Percentiles rank a stretch among this genome's conserved stretches.
These are phyloP conservation scores for Cystofilobasidium bisporidii DNA, from an alignment of 768 basidiomycete genomes.

Conservation along the genomic window DNA sequence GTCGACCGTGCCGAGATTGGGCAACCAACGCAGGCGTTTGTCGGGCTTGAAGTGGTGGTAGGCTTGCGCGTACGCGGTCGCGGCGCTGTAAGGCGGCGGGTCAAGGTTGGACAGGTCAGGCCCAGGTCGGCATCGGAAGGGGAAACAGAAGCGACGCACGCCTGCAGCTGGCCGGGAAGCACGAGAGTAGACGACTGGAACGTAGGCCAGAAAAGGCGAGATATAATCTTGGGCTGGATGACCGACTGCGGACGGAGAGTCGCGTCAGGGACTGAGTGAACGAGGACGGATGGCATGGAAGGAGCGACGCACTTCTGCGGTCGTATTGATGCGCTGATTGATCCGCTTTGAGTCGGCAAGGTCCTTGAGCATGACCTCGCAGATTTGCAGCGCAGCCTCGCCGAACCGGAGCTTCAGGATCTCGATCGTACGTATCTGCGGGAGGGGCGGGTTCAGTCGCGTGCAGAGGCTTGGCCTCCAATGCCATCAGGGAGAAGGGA, in stretches of 20 bases:
- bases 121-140: neutral
- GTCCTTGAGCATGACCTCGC: slow-evolving; percentile 97
- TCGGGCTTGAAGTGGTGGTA: slow-evolving; percentile 83
- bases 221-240: slow-evolving; percentile 82
- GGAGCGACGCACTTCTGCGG: slow-evolving; percentile 49
- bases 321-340: slow-evolving; percentile 75
- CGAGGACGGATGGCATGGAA: neutral
- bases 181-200: slow-evolving; percentile 59
- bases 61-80: slow-evolving; percentile 54
- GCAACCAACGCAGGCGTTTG: slow-evolving; percentile 79
- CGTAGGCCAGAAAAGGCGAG: slow-evolving; percentile 88
- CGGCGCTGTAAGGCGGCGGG: slow-evolving; percentile 47
- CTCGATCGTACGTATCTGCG: slow-evolving; percentile 79
- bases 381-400: slow-evolving; percentile 80
- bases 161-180: slow-evolving; percentile 70
- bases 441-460: neutral
- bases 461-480: too few species aligned
- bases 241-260: slow-evolving; percentile 46
- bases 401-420: slow-evolving; percentile 93
- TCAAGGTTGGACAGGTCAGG: slow-evolving; percentile 34
- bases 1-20: slow-evolving; percentile 74
- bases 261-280: neutral
- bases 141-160: slow-evolving; percentile 8
- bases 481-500: too few species aligned
- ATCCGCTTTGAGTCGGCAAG: slow-evolving; percentile 88